Conservation (phyloP, 2,329 filamentous ascomycete species). For the Clonostachys rhizophaga region DNA sequence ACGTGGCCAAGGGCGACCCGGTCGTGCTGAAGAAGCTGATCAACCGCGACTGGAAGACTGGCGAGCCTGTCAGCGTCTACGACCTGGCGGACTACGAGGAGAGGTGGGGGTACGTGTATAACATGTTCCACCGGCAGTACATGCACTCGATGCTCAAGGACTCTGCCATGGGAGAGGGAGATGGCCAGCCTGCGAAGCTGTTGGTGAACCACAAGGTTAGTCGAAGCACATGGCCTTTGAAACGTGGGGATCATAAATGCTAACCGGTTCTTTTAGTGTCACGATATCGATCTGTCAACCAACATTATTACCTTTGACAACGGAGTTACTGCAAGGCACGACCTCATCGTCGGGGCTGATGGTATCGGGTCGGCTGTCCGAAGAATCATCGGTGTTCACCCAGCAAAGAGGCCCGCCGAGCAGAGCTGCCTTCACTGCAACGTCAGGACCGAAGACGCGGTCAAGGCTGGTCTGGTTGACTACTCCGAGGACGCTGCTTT, state of each 20-base stretch:
- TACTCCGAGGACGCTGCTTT: conserved; percentile 57
- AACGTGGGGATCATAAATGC: background rate
- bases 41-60: conserved; percentile 66
- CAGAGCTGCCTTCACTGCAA: conserved; percentile 62
- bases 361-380: conserved; percentile 65
- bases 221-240: background rate
- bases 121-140: conserved; percentile 66
- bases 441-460: conserved; percentile 55
- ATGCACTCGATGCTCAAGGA: conserved; percentile 67
- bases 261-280: conserved; percentile 23
- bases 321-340: conserved; percentile 42
- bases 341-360: conserved; percentile 60
- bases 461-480: conserved; percentile 55
- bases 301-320: conserved; percentile 49
- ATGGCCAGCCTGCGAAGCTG: conserved; percentile 47
- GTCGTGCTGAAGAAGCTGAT: conserved; percentile 63
- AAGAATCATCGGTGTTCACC: conserved; percentile 55
- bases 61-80: conserved; percentile 60
- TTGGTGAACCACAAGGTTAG: conserved; percentile 49
- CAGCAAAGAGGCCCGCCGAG: conserved; percentile 53
- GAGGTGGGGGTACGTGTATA: conserved; percentile 60
- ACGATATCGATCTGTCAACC: conserved; percentile 44
- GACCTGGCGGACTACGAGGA: conserved; percentile 60
- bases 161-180: conserved; percentile 46
- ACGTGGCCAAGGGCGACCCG: conserved; percentile 59